Base-by-base conservation (phyloP, 306 rosid genomes). In the Acacia confusa region DNA sequence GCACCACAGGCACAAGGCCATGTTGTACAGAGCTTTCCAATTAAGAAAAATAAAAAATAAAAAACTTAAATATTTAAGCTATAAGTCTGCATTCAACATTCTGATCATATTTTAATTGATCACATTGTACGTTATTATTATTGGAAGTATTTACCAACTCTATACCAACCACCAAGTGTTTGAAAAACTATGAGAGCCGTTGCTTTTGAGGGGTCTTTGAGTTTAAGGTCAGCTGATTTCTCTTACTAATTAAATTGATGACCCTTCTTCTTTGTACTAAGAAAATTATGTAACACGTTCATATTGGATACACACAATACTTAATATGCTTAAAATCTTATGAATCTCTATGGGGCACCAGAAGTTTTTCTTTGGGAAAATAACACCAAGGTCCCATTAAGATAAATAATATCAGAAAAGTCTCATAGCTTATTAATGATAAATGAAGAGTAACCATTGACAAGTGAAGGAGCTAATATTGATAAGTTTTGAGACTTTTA, bases 91-190 rank as follows among this genome's bases (percentile, higher is more conserved):
- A 75, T 52, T 79, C 57, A 82, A 79, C 74, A 50, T 32, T 79
- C 63, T 71, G 71, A 0, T 44, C 13, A 67, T 25, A 22, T 72
- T 60, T 82, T 24, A 80, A 83, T 63, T 60, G 43, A 32, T 60
- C 66, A 25, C 17, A 60, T 22, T 57, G 9, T 20, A 57, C 15
- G n/a, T n/a, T n/a, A 22, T 55, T 60, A 60, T 60, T 24, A 11
- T 60, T 60, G 66, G 66, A 60, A 60, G 66, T 60, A 60, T 60
- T 60, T 60, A 60, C 66, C 66, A 24, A 60, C 66, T 25, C 3
- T 1, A 60, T 27, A 63, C 68, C 68, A 63, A 63, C 68, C 38
- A 11, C 66, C 66, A 60, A 60, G 66, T 11, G 66, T 27, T 12
- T 27, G 40, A 28, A 28, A 63, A 63, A 63, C 9, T 27, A 63